A percentile compares a stretch with the other conserved stretches of the same genome.
These are phyloP conservation scores for Diaporthe vaccinii DNA, from an alignment of 2,329 filamentous ascomycete genomes.

Conservation along the genomic window DNA sequence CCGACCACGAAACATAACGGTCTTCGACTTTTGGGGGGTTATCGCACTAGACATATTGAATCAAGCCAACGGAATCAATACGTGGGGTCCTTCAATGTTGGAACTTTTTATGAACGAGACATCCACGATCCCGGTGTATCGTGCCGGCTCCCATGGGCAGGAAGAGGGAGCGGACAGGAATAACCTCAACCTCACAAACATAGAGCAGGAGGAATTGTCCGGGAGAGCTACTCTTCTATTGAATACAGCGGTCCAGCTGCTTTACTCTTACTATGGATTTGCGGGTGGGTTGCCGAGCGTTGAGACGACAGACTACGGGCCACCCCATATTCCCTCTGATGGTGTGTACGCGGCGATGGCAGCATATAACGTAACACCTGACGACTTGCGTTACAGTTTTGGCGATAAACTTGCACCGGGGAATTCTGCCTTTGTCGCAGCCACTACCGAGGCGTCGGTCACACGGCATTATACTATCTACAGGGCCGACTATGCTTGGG, in stretches of 20 bases:
- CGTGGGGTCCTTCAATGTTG: neutral
- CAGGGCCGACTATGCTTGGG: neutral
- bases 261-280: neutral
- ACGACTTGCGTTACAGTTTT: too few species aligned
- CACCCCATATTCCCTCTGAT: neutral
- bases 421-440: neutral
- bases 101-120: neutral
- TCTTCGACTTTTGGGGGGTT: neutral
- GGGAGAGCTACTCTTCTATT: neutral
- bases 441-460: neutral
- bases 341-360: neutral
- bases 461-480: neutral
- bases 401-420: too few species aligned
- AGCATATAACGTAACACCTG: neutral
- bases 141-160: neutral
- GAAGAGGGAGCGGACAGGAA: neutral
- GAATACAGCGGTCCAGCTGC: neutral
- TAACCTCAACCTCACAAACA: neutral
- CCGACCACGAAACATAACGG: neutral
- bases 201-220: neutral
- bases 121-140: neutral
- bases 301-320: neutral
- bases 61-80: neutral
- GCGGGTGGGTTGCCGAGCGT: neutral
- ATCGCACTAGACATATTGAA: neutral